Base-by-base conservation (phyloP, 2,329 filamentous ascomycete species). In the Paecilomyces fulvus region DNA sequence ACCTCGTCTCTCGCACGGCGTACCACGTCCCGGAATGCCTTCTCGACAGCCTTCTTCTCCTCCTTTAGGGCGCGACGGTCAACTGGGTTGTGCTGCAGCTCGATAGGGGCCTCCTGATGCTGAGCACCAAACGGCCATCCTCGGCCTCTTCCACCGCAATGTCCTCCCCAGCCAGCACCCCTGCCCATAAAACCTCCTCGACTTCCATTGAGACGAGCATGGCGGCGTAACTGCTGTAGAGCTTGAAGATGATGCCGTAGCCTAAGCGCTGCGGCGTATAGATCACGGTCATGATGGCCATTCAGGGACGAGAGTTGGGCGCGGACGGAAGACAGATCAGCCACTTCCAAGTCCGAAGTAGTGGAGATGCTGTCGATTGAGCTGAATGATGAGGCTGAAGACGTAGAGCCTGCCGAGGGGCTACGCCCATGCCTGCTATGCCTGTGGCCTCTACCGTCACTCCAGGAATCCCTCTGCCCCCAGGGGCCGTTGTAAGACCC, bases 281-380 rank as follows among this genome's bases (percentile, higher is more conserved):
- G 56, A 14, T 70, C 67, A 10, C 70, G 69, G 53, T 71, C 67
- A 49, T 73, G 70, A n/a, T 69, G 65, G 25, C 68, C 65, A 23
- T 71, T 58, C 2, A 74, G 59, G 7, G 67, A 65, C 7, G 67
- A 62, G 9, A 74, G 65, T 53, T 74, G 71, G 9, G 64, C 62
- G 53, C 71, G 70, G 20, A 73, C 63, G 2, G 67, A 69, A 14
- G 67, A 65, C 23, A 73, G 66, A 54, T 74, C 71, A 1, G 68
- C 66, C 6, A 69, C 63, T 37, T 64, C 66, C 30, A 74, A 63
- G 12, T 73, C 70, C 3, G 71, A 73, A 2, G 67, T 69, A 5
- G 70, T 72, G 20, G 69, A 71, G 21, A 73, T 54, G 9, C 70
- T 67, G 43, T 73, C 68, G 49, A 74, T 70, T 1, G 71, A 73